Percentiles rank a stretch among this genome's conserved stretches.
Evolutionary conservation across 768 basidiomycete genomes (phyloP).

Genomic region (Auricularia auricula-judae): DNA sequence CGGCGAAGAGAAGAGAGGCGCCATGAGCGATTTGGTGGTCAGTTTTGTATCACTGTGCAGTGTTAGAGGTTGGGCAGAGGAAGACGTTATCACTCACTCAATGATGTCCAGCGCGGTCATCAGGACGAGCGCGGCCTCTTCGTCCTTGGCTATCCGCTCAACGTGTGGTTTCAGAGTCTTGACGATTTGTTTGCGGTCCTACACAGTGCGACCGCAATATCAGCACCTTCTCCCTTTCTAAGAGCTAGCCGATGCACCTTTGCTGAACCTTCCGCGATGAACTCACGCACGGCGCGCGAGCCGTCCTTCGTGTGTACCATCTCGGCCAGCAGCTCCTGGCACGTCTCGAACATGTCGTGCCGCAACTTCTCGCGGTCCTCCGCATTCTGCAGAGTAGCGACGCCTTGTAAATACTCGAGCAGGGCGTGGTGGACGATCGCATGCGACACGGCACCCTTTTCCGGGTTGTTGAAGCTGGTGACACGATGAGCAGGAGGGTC

Average conservation of each 20-base stretch:
- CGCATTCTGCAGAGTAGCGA: conserved; percentile 47
- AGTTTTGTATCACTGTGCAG: conserved; percentile 64
- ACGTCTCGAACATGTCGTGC: conserved; percentile 75
- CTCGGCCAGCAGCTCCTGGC: conserved; percentile 78
- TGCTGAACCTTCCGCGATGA: conserved; percentile 71
- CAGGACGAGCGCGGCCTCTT: conserved; percentile 81
- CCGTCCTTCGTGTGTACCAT: conserved; percentile 94
- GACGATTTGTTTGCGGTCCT: conserved; percentile 87
- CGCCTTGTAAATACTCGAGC: conserved; percentile 70
- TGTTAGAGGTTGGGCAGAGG: conserved; percentile 24
- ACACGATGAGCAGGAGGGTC: conserved; percentile 16
- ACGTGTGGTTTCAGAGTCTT: conserved; percentile 85
- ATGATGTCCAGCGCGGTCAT: conserved; percentile 86
- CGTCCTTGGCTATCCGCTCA: conserved; percentile 77
- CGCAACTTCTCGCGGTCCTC: conserved; percentile 63
- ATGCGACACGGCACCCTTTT: conserved; percentile 80
- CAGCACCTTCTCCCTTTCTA: no score
- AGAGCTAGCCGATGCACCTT: conserved; percentile 37
- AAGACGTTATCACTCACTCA: conserved; percentile 41
- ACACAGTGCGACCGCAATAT: neutral
- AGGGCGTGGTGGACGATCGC: conserved; percentile 79
- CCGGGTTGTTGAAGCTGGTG: conserved; percentile 58
- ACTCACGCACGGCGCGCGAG: conserved; percentile 73
- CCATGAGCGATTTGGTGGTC: conserved; percentile 64
- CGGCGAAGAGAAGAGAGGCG: conserved; percentile 45